Evolutionary conservation across 345 rosid species (phyloP).

Genomic region (Aquilaria malaccensis): DNA sequence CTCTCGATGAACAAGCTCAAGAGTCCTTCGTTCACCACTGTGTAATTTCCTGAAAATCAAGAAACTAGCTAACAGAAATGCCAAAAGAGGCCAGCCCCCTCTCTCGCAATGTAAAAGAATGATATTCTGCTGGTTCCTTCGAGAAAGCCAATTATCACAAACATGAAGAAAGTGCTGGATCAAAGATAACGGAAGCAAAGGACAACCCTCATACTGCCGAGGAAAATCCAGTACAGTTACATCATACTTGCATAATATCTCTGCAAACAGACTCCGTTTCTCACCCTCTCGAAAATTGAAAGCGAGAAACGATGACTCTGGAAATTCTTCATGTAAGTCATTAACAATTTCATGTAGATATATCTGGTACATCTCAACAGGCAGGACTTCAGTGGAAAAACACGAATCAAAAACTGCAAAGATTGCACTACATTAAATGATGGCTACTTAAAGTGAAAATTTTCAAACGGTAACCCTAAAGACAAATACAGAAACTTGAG

Average conservation of each 20-base stretch:
- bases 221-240: slow-evolving; percentile 89
- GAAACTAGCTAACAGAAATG: slow-evolving; percentile 75
- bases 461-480: background rate
- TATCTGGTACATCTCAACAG: slow-evolving; percentile 53
- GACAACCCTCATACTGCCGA: slow-evolving; percentile 93
- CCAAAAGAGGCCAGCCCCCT: slow-evolving; percentile 97
- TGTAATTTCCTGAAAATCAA: slow-evolving; percentile 77
- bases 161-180: slow-evolving; percentile 88
- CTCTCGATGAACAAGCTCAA: slow-evolving; percentile 85
- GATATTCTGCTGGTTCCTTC: slow-evolving; percentile 65
- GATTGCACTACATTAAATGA: slow-evolving; percentile 4
- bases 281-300: slow-evolving; percentile 91
- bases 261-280: slow-evolving; percentile 64
- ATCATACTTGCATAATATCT: slow-evolving; percentile 64
- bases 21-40: slow-evolving; percentile 76
- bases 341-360: slow-evolving; percentile 66
- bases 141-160: slow-evolving; percentile 83
- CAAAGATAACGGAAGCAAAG: slow-evolving; percentile 75
- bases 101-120: slow-evolving; percentile 89
- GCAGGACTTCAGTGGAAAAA: slow-evolving; percentile 83
- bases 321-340: slow-evolving; percentile 80
- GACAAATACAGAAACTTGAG: background rate
- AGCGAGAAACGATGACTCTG: slow-evolving; percentile 72
- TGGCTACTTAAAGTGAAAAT: background rate
- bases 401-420: slow-evolving; percentile 91